phyloP scores from a whole-genome alignment of 495 filamentous ascomycete genomes.

The Aspergillus nanangensis region DNA sequence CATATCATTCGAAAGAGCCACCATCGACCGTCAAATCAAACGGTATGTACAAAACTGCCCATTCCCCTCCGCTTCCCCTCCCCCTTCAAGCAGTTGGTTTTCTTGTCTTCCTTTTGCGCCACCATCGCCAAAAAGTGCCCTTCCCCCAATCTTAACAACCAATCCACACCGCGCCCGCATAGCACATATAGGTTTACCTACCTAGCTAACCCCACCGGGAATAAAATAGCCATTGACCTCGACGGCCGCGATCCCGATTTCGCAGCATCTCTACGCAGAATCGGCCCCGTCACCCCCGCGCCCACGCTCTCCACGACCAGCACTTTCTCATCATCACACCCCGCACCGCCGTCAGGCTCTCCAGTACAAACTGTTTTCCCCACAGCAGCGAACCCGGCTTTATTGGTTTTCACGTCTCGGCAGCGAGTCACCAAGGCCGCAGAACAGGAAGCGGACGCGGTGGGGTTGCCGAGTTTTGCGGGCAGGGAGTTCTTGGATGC shows the following conservation, averaged over 20 bases:
- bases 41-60: constrained; percentile 16
- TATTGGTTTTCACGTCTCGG: constrained; percentile 45
- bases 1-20: constrained; percentile 36
- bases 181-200: too few relatives aligned
- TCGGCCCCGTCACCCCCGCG: constrained; percentile 61
- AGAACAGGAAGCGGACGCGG: constrained; percentile 42
- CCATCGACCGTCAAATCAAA: constrained; percentile 29
- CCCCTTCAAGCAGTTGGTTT: too few relatives aligned
- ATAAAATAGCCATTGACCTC: constrained; percentile 53
- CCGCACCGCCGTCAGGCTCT: constrained; percentile 7
- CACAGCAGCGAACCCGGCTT: constrained; percentile 46
- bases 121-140: too few relatives aligned
- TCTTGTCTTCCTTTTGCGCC: too few relatives aligned
- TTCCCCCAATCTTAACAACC: too few relatives aligned
- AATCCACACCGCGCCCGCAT: too few relatives aligned
- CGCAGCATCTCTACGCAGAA: constrained; percentile 53
- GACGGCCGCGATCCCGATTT: constrained; percentile 64
- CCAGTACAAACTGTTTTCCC: constrained; percentile 40
- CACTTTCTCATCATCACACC: constrained; percentile 29
- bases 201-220: not conserved
- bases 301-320: constrained; percentile 55
- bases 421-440: constrained; percentile 40
- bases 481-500: constrained; percentile 58
- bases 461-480: constrained; percentile 39
- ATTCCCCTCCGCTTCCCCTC: not conserved